Conservation (phyloP, 345 rosid genomes). For the Moricandia moricandioides region DNA sequence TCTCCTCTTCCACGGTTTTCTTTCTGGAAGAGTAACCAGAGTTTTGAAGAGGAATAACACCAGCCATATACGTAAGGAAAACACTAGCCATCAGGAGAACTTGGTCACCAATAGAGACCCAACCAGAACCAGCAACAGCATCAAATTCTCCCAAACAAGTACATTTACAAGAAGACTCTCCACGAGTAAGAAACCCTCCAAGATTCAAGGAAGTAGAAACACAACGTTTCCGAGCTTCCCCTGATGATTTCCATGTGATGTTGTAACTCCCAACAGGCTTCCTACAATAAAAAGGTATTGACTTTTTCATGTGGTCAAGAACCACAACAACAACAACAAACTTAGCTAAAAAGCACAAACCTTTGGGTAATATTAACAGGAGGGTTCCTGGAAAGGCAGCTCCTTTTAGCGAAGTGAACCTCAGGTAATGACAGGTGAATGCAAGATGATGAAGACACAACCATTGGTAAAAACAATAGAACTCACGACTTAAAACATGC, state of each 20-base stretch:
- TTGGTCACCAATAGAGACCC: conserved; percentile 65
- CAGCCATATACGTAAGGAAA: conserved; percentile 77
- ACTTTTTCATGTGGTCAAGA: not conserved
- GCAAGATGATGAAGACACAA: conserved; percentile 44
- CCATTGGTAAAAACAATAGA: conserved; percentile 43
- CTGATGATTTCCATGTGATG: conserved; percentile 24
- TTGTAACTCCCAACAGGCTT: conserved; percentile 40
- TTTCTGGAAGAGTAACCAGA: conserved; percentile 38
- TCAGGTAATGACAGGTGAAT: conserved; percentile 44
- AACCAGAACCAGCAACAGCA: conserved; percentile 48
- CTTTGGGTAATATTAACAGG: conserved; percentile 35
- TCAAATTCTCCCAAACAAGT: conserved; percentile 51
- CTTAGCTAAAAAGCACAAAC: conserved; percentile 17
- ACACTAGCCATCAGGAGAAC: conserved; percentile 66
- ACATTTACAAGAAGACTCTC: conserved; percentile 35
- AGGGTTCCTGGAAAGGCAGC: conserved; percentile 20
- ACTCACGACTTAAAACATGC: conserved; percentile 36
- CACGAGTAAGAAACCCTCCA: not conserved
- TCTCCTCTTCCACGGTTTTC: conserved; percentile 34
- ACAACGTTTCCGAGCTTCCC: conserved; percentile 26
- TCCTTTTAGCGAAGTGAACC: conserved; percentile 23
- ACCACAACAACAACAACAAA: not conserved
- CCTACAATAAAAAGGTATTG: conserved; percentile 30
- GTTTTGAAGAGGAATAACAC: conserved; percentile 62
- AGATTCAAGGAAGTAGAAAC: conserved; percentile 33